Percentiles rank a stretch among this genome's conserved stretches.
Evolutionary conservation across 2,329 filamentous ascomycete species (phyloP).

Genomic region (Byssochlamys sp.): DNA sequence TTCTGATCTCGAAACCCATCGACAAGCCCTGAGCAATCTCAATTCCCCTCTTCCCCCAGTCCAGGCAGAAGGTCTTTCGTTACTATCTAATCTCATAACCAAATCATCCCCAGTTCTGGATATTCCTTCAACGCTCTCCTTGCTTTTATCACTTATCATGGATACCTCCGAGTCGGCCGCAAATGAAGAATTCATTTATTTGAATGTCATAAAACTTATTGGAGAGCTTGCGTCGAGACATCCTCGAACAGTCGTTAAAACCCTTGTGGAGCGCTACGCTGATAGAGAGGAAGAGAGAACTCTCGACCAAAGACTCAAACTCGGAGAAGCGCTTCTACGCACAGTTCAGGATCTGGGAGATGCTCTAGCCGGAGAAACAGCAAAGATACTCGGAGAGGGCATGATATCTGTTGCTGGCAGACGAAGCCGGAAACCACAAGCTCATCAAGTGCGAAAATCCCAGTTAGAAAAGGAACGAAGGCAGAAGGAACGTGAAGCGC

Average conservation of each 20-base stretch:
- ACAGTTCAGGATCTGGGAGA: slow-evolving; percentile 33
- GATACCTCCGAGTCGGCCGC: slow-evolving; percentile 21
- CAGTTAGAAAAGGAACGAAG: slow-evolving; percentile 18
- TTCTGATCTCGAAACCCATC: slow-evolving; percentile 32
- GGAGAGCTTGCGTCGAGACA: slow-evolving; percentile 32
- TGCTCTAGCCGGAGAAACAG: slow-evolving; percentile 28
- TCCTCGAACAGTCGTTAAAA: slow-evolving; percentile 32
- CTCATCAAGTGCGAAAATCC: slow-evolving; percentile 20
- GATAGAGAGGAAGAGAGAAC: slow-evolving; percentile 27
- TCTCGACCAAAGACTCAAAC: slow-evolving; percentile 32
- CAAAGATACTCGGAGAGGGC: slow-evolving; percentile 28
- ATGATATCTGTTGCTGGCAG: slow-evolving; percentile 32
- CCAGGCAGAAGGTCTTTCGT: slow-evolving; percentile 35
- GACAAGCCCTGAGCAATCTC: slow-evolving; percentile 32
- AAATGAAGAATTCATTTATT: slow-evolving; percentile 36
- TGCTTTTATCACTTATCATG: slow-evolving; percentile 31
- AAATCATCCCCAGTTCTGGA: slow-evolving; percentile 35
- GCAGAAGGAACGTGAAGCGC: slow-evolving; percentile 19
- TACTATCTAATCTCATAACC: slow-evolving; percentile 30
- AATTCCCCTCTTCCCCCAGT: slow-evolving; percentile 33
- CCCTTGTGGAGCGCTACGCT: slow-evolving; percentile 30
- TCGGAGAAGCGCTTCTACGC: slow-evolving; percentile 33
- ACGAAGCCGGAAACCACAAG: slow-evolving; percentile 26
- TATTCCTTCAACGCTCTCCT: slow-evolving; percentile 32
- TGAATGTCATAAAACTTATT: slow-evolving; percentile 35